A percentile compares a stretch with the other conserved stretches of the same genome.
These are phyloP conservation scores for Mycena citricolor DNA, from an alignment of 1,284 basidiomycete genomes.

Conservation along the genomic window DNA sequence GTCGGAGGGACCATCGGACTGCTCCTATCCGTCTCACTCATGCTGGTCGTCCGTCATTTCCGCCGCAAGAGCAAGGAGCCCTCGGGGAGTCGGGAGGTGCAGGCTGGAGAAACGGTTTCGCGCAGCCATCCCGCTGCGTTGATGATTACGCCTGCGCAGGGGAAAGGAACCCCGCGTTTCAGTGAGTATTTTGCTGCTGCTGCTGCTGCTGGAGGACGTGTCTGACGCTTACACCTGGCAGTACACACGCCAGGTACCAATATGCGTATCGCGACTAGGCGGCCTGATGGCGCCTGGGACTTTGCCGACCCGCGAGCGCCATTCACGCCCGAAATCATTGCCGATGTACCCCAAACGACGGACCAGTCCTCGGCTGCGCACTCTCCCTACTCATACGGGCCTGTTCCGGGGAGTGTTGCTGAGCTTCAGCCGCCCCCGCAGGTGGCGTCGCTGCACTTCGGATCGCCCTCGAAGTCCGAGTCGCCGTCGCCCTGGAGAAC, in stretches of 20 bases:
- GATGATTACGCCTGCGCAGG: constrained; percentile 19
- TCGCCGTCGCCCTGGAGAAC: constrained; percentile 6
- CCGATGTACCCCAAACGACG: constrained; percentile 10
- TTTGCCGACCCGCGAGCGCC: constrained; percentile 39
- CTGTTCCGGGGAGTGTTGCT: constrained; percentile 4
- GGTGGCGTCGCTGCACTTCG: constrained; percentile 5
- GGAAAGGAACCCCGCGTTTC: constrained; percentile 19
- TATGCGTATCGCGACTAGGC: constrained; percentile 45
- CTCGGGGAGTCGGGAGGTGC: constrained; percentile 5
- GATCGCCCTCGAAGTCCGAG: constrained; percentile 5
- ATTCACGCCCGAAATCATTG: constrained; percentile 32
- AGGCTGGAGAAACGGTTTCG: constrained; percentile 17
- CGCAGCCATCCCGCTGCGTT: constrained; percentile 19
- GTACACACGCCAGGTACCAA: constrained; percentile 41
- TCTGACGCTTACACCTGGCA: constrained; percentile 20
- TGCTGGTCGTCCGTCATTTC: constrained; percentile 17
- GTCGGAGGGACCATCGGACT: constrained; percentile 2
- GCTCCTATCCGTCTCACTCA: constrained; percentile 4
- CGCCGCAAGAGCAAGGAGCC: constrained; percentile 17
- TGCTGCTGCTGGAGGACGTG: not conserved
- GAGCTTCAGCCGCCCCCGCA: constrained; percentile 11
- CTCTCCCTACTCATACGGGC: constrained; percentile 7
- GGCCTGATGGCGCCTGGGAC: constrained; percentile 45
- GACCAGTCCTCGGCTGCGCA: not conserved
- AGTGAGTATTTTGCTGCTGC: constrained; percentile 9